Percentiles rank a stretch among this genome's conserved stretches.
Conservation (phyloP, 2,329 filamentous ascomycete species). For the Lasiodiplodia gonubiensis region DNA sequence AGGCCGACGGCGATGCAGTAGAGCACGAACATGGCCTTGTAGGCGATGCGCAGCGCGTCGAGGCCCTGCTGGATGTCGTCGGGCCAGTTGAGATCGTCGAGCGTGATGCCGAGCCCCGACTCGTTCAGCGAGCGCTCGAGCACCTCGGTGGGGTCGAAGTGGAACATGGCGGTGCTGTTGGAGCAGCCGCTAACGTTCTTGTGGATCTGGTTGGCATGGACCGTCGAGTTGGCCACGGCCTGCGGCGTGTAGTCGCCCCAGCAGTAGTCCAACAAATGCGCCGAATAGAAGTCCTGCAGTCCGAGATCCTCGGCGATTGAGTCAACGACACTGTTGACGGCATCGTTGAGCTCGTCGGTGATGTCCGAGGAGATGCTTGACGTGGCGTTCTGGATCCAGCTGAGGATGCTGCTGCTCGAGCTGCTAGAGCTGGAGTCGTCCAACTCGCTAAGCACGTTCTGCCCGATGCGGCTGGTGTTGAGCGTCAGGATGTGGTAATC, state of each 20-base stretch:
- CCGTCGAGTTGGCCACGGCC: conserved; percentile 51
- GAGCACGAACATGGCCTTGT: conserved; percentile 61
- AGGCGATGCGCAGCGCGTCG: conserved; percentile 55
- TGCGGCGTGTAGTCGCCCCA: conserved; percentile 54
- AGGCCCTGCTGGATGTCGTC: conserved; percentile 61
- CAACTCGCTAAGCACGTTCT: conserved; percentile 34
- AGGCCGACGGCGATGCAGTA: conserved; percentile 64
- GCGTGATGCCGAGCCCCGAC: conserved; percentile 47
- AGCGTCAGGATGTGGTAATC: conserved; percentile 63
- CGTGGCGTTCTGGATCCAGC: conserved; percentile 40
- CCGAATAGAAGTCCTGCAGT: conserved; percentile 66
- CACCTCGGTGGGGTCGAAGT: conserved; percentile 60
- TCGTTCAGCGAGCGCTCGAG: conserved; percentile 56
- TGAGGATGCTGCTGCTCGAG: conserved; percentile 27
- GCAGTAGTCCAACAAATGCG: conserved; percentile 67
- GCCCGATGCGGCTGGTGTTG: conserved; percentile 63
- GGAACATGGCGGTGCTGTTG: conserved; percentile 59
- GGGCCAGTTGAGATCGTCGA: conserved; percentile 63
- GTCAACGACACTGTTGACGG: conserved; percentile 36
- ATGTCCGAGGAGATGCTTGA: conserved; percentile 45
- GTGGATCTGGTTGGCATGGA: conserved; percentile 48
- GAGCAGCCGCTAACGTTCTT: conserved; percentile 63
- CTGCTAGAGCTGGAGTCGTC: conserved; percentile 28
- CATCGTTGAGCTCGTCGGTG: conserved; percentile 43
- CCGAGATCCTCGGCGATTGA: conserved; percentile 56